phyloP scores from a whole-genome alignment of 129 eudicot genomes.

The Flaveria trinervia region DNA sequence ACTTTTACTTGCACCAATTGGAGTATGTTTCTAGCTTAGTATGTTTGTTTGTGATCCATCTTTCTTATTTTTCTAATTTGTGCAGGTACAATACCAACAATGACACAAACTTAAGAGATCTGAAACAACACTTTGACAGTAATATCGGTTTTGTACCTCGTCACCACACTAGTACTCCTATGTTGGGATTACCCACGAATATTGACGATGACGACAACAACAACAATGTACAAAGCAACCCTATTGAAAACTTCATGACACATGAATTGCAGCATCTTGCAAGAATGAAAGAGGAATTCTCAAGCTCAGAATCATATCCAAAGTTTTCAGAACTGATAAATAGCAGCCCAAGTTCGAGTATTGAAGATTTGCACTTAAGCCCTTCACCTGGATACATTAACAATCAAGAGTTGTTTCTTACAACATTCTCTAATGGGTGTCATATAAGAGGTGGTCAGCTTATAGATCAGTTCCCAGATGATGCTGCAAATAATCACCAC shows the following conservation, averaged over 20 bases:
- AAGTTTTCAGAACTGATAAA: conserved; percentile 54
- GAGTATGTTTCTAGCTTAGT: neutral
- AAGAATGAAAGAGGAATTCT: conserved; percentile 54
- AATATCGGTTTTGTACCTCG: conserved; percentile 12
- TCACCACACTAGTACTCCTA: conserved; percentile 30
- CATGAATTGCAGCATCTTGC: conserved; percentile 42
- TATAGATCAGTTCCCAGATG: conserved; percentile 37
- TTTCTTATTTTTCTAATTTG: conserved; percentile 1
- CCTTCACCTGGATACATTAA: conserved; percentile 29
- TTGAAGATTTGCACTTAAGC: conserved; percentile 42
- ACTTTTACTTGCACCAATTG: neutral
- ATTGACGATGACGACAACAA: conserved; percentile 2
- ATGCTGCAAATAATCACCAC: conserved; percentile 21
- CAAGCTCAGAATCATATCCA: conserved; percentile 41
- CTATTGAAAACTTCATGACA: conserved; percentile 34
- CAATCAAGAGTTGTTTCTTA: conserved; percentile 50
- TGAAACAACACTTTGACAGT: conserved; percentile 30
- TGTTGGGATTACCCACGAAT: conserved; percentile 43
- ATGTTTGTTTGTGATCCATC: neutral
- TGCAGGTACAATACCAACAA: conserved; percentile 36
- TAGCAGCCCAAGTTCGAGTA: conserved; percentile 51
- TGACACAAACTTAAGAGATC: conserved; percentile 38
- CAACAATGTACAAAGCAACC: conserved; percentile 33
- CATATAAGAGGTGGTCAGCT: conserved; percentile 44
- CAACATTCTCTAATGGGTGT: conserved; percentile 51